phyloP scores from a whole-genome alignment of 2,329 filamentous ascomycete species.

The Graphilbum fragrans region DNA sequence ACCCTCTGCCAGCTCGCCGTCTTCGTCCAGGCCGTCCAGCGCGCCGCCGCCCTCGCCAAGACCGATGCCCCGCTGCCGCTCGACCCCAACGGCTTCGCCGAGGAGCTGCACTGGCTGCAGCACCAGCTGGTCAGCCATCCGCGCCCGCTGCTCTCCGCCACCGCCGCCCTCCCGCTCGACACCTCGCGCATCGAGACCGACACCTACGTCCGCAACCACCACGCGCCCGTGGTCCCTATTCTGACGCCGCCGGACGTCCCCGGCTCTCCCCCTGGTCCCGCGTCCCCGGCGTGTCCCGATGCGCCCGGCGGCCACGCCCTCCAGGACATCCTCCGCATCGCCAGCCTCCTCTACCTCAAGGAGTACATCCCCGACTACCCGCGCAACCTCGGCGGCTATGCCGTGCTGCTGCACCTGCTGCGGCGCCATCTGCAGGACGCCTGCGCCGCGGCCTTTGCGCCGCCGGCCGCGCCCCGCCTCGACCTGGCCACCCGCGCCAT shows the following conservation, averaged over 20 bases:
- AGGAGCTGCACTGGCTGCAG: constrained; percentile 19
- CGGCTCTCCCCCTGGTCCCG: background rate
- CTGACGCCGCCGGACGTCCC: background rate
- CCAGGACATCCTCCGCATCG: constrained; percentile 17
- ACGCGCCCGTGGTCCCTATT: constrained; percentile 6
- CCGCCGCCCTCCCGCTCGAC: constrained; percentile 10
- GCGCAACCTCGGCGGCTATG: constrained; percentile 18
- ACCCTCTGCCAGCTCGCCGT: constrained; percentile 15
- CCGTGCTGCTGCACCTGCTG: constrained; percentile 17
- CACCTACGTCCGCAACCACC: constrained; percentile 14
- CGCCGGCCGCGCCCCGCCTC: background rate
- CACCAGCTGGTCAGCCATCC: constrained; percentile 17
- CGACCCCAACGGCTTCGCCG: constrained; percentile 19
- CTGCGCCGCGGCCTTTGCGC: constrained; percentile 3
- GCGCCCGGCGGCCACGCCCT: constrained; percentile 8
- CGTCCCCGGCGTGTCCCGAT: background rate
- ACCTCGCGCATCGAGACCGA: constrained; percentile 9
- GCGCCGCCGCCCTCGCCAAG: constrained; percentile 10
- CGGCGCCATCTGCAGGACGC: constrained; percentile 11
- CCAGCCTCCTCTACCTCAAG: constrained; percentile 19
- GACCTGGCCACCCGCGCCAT: constrained; percentile 9
- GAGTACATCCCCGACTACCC: constrained; percentile 20
- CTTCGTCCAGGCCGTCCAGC: constrained; percentile 14
- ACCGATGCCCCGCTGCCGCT: constrained; percentile 9
- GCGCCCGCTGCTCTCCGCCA: constrained; percentile 8